Evolutionary conservation across 2,329 filamentous ascomycete genomes (phyloP).

Genomic region (Trichoderma semiorbis): DNA sequence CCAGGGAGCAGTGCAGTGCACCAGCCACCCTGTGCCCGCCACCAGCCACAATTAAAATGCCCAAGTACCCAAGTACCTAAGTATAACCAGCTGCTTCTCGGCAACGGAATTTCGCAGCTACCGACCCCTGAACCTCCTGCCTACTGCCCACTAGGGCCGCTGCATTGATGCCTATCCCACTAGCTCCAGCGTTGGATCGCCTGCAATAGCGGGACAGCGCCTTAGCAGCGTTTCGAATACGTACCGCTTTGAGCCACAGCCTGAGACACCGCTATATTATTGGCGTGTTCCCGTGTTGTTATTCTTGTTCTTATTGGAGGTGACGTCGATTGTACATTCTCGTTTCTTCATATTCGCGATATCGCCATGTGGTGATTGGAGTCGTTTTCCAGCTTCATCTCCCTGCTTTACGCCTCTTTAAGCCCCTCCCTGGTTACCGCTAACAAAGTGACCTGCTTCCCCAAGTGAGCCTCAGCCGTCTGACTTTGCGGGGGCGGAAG

Average conservation of each 20-base stretch:
- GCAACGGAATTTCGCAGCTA: constrained; percentile 23
- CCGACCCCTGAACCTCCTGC: constrained; percentile 17
- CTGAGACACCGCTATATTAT: constrained; percentile 16
- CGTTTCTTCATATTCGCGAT: background rate
- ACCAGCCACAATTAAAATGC: background rate
- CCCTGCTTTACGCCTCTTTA: background rate
- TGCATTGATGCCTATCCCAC: constrained; percentile 8
- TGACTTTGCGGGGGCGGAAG: background rate
- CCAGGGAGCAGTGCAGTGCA: background rate
- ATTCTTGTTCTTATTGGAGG: background rate
- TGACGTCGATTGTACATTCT: constrained; percentile 18
- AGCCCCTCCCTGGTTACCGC: background rate
- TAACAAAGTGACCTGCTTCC: background rate
- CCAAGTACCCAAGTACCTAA: no score
- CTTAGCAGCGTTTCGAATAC: constrained; percentile 9
- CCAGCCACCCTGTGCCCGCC: background rate
- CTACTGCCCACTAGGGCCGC: background rate
- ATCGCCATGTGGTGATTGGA: constrained; percentile 16
- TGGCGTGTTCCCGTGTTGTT: constrained; percentile 17
- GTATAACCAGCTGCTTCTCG: background rate
- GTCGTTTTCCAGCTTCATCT: background rate
- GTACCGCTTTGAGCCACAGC: constrained; percentile 15
- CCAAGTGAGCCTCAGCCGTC: background rate
- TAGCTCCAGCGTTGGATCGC: constrained; percentile 5
- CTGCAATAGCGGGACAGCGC: background rate